Evolutionary conservation across 805 yeast species (phyloP).

Genomic region (Grigorovia transvaalensis): DNA sequence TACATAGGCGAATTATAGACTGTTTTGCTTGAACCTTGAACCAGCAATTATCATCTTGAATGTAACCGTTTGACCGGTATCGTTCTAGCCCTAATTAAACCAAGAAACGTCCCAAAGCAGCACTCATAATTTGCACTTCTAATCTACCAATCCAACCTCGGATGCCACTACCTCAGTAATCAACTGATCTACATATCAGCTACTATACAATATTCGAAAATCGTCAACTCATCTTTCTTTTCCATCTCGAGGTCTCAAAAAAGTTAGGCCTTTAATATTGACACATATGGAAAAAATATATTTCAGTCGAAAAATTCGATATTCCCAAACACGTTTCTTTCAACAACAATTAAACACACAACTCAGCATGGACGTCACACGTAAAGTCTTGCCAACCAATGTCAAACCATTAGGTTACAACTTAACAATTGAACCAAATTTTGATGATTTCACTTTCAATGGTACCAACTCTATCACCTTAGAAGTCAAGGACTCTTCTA

Average conservation of each 20-base stretch:
- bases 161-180: too few relatives aligned
- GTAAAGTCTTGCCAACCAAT: conserved; percentile 45
- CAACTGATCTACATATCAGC: too few relatives aligned
- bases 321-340: background rate
- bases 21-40: too few relatives aligned
- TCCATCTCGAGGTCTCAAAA: background rate
- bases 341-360: conserved; percentile 1
- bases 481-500: conserved; percentile 36
- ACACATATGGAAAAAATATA: background rate
- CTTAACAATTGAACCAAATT: conserved; percentile 51
- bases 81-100: too few relatives aligned
- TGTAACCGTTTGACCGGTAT: too few relatives aligned
- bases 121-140: too few relatives aligned
- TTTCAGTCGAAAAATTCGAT: background rate
- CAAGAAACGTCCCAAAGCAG: too few relatives aligned
- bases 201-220: too few relatives aligned
- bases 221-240: too few relatives aligned
- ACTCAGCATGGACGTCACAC: conserved; percentile 11
- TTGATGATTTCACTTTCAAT: conserved; percentile 45
- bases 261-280: background rate
- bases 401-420: conserved; percentile 69
- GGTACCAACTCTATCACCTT: conserved; percentile 47
- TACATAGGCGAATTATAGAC: too few relatives aligned
- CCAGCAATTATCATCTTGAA: too few relatives aligned
- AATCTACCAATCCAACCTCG: too few relatives aligned